Evolutionary conservation across 2,329 filamentous ascomycete genomes (phyloP), one percentile per base, ranked within the genome.

Genomic region (Hypomyces rosellus): DNA sequence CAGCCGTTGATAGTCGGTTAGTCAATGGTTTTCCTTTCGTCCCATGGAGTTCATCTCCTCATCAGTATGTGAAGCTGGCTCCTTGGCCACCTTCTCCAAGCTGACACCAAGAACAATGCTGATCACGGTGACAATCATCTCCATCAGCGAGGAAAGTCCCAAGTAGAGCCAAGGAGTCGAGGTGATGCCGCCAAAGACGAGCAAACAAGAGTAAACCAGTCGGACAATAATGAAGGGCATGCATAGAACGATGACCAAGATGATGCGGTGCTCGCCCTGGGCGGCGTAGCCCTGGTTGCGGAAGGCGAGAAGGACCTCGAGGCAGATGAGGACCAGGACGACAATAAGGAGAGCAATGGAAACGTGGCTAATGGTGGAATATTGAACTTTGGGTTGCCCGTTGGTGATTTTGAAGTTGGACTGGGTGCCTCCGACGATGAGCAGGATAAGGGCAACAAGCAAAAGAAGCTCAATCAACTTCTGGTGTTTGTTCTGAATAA

Each of bases 251-350:
- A 73, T 64, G 12, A 65, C 66, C 25, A 77, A 68, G 9, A 83
- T 65, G 38, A 83, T 73, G 14, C 76, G 73, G 54, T 75, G 74
- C 61, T 82, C 80, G n/a, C 80, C 69, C 53, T 78, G 61, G 36
- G 69, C 70, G 16, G 72, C 56, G 38, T 59, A 62, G 49, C 66
- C 62, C 36, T 68, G 68, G 56, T 70, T 71, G 34, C 69, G 61
- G 15, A 72, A 49, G 18, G 64, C 63, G n/a, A 77, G 48, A 22
- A 73, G 40, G 4, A 67, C 61, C 54, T 72, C 52, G 50, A 74
- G 63, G 54, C 74, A 60, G 7, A 69, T 57, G 46, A 75, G 60
- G 38, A 70, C 73, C 11, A 70, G 49, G 20, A 75, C 60, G 51
- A 71, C 55, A 16, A 68, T 57, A 57, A 69, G 57, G 39, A 69